Evolutionary conservation across 1,284 basidiomycete genomes (phyloP), one percentile per base, ranked within the genome.

Genomic region (Acaromyces ingoldii): DNA sequence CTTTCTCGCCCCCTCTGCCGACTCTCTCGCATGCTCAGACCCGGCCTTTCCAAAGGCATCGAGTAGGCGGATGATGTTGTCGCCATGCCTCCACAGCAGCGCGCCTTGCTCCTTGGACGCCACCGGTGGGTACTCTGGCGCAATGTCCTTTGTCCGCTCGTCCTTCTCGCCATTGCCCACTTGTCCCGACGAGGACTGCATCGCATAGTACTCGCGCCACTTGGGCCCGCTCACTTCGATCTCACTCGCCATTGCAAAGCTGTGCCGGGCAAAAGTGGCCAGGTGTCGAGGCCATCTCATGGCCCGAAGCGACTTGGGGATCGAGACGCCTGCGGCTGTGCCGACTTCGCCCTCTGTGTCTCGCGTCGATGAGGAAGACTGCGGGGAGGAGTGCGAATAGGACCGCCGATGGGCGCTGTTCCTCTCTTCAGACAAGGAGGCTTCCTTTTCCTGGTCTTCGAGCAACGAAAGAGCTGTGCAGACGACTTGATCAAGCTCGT

Each of bases 201-300:
- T 46, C 44, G 19, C 7, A n/a, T 13, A 28, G 9, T 34, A 7
- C 6, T 29, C 26, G 42, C 44, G 30, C 22, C 10, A 21, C 44
- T 38, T 7, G n/a, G 7, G 36, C 9, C 30, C 13, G 36, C 36
- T 6, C 5, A 46, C 41, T 9, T 28, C 36, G n/a, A 47, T 38
- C 36, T 67, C 65, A 31, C 63, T 60, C 1, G 63, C 60, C 58
- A 67, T 62, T 24, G 65, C 63, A 21, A 63, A 67, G 10, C 63
- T 58, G 33, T 67, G 65, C 51, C 60, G 57, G 36, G 59, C 59
- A 42, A 67, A 56, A 7, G 60, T 44, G 6, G 57, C 60, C 51
- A 65, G 29, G 42, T 67, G 65, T 2, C 65, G 50, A 2, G 65
- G 65, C 63, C 57, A 65, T 4, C 65, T 58, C n/a, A 65, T 53